phyloP scores from a whole-genome alignment of 495 filamentous ascomycete species.

The Hypomontagnella submonticulosa region DNA sequence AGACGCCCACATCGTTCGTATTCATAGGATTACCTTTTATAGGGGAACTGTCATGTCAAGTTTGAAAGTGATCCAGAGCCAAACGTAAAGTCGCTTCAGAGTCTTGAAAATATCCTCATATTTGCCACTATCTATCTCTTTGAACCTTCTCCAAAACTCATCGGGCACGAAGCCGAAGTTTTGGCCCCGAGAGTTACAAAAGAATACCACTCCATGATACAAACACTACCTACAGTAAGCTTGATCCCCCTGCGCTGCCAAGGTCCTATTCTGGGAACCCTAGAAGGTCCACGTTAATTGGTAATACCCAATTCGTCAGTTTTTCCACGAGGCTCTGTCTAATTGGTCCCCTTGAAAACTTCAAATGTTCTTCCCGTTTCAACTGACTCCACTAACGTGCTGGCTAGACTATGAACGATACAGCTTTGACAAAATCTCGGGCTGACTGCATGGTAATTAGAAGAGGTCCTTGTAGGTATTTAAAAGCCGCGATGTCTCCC shows the following conservation, averaged over 20 bases:
- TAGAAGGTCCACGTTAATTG: slow-evolving; percentile 31
- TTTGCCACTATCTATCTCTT: background rate
- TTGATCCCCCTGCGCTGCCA: slow-evolving; percentile 39
- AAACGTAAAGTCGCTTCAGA: too few relatives aligned
- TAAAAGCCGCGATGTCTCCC: slow-evolving; percentile 28
- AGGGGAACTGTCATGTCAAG: background rate
- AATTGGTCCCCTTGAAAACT: slow-evolving; percentile 34
- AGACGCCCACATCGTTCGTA: slow-evolving; percentile 16
- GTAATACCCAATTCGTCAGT: slow-evolving; percentile 24
- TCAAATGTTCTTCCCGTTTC: slow-evolving; percentile 40
- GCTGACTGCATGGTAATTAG: slow-evolving; percentile 1
- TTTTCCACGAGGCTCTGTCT: slow-evolving; percentile 20
- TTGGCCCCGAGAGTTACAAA: background rate
- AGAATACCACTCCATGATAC: slow-evolving; percentile 37
- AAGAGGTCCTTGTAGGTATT: slow-evolving; percentile 20
- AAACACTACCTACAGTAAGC: slow-evolving; percentile 14
- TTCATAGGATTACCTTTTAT: slow-evolving; percentile 18
- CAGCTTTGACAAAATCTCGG: slow-evolving; percentile 23
- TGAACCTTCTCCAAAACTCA: slow-evolving; percentile 3
- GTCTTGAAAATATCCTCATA: too few relatives aligned
- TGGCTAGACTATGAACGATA: slow-evolving; percentile 22
- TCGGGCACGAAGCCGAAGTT: slow-evolving; percentile 1
- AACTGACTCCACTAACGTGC: slow-evolving; percentile 25
- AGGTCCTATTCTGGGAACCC: slow-evolving; percentile 39
- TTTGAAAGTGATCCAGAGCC: too few relatives aligned